phyloP scores from a whole-genome alignment of 345 rosid species.

The Brassica juncea region DNA sequence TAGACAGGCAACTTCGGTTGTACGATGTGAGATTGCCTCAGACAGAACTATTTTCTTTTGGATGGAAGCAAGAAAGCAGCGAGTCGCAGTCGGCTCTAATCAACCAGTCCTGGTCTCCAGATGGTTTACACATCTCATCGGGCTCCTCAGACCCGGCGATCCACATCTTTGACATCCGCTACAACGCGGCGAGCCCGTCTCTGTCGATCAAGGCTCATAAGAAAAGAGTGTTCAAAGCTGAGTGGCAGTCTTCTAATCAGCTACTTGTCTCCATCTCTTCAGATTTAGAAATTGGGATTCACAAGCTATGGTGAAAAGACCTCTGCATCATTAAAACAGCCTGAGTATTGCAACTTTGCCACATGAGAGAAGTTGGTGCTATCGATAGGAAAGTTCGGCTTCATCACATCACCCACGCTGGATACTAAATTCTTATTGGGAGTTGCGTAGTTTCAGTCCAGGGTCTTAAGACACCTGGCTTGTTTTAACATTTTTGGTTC shows the following conservation, averaged over 20 bases:
- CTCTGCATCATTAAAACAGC: conserved; percentile 2
- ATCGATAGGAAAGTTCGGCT: conserved; percentile 5
- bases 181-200: conserved; percentile 36
- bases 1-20: conserved; percentile 40
- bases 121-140: conserved; percentile 41
- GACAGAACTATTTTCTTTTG: conserved; percentile 40
- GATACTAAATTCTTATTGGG: neutral
- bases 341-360: neutral
- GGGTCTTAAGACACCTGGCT: conserved; percentile 2
- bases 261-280: conserved; percentile 42
- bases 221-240: conserved; percentile 45
- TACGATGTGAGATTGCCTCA: conserved; percentile 42
- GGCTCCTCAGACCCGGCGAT: conserved; percentile 44
- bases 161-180: conserved; percentile 42
- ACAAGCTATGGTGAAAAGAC: conserved; percentile 35
- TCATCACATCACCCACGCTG: neutral
- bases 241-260: conserved; percentile 40
- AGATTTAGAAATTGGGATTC: conserved; percentile 39
- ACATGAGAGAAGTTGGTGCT: neutral
- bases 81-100: conserved; percentile 40
- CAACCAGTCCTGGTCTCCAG: conserved; percentile 44
- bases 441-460: conserved; percentile 6
- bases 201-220: conserved; percentile 36
- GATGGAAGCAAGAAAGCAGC: conserved; percentile 46
- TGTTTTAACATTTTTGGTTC: neutral